Conservation (phyloP, 2,329 filamentous ascomycete species). For the Podosphaera aphanis region DNA sequence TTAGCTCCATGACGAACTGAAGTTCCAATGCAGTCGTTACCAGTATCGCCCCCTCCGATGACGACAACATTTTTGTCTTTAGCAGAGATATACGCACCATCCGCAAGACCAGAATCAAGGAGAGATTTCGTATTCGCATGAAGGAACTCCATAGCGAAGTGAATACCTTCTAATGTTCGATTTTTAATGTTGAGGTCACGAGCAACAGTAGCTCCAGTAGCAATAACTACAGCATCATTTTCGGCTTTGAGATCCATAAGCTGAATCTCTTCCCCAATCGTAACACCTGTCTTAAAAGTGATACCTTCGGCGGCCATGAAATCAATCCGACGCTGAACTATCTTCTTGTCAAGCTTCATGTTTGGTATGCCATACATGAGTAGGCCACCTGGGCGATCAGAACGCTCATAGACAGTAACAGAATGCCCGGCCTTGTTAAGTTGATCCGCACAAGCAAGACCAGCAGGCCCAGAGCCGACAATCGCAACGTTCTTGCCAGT, state of each 20-base stretch:
- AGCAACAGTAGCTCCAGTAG: constrained; percentile 79
- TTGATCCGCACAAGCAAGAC: constrained; percentile 76
- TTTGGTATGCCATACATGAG: constrained; percentile 98
- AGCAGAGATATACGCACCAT: constrained; percentile 74
- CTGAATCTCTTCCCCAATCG: constrained; percentile 50
- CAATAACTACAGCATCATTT: constrained; percentile 70
- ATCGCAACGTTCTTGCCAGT: constrained; percentile 75
- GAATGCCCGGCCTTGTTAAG: constrained; percentile 77
- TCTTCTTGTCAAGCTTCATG: constrained; percentile 98
- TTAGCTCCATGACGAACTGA: constrained; percentile 89
- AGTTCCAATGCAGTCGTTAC: constrained; percentile 94
- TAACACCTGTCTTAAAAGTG: constrained; percentile 53
- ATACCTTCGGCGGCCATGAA: constrained; percentile 84
- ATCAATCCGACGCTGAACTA: constrained; percentile 85
- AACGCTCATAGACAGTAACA: constrained; percentile 80
- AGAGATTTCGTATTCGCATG: constrained; percentile 96
- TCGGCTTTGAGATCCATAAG: constrained; percentile 48
- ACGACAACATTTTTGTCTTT: constrained; percentile 92
- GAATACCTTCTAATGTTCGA: constrained; percentile 69
- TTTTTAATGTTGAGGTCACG: constrained; percentile 80
- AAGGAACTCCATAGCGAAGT: constrained; percentile 93
- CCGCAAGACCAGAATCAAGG: constrained; percentile 67
- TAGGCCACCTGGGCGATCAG: constrained; percentile 72
- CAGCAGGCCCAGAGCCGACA: constrained; percentile 78
- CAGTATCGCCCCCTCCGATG: constrained; percentile 92